phyloP scores from a whole-genome alignment of 2,329 filamentous ascomycete species.

The Aureobasidium sp. region DNA sequence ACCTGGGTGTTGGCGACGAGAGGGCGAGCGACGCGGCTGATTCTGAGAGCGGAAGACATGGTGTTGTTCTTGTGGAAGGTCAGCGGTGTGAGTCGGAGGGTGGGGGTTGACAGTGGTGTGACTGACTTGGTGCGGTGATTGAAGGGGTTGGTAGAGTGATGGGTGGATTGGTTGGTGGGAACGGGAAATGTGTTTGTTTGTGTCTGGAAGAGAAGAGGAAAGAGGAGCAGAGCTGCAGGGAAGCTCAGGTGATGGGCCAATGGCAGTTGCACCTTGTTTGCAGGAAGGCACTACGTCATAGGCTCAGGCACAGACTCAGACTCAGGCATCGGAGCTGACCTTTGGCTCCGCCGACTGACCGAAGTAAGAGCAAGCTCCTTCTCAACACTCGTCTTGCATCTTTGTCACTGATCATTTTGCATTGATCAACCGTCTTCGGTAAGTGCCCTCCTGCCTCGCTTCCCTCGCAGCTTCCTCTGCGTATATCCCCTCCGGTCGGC shows the following conservation, averaged over 20 bases:
- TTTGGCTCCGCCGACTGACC: not conserved
- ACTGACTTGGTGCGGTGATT: not conserved
- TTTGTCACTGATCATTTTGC: not conserved
- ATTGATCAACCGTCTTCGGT: conserved; percentile 4
- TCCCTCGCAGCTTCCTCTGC: not conserved
- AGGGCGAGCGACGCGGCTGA: conserved; percentile 36
- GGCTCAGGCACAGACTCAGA: too few relatives aligned
- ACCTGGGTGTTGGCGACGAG: conserved; percentile 28
- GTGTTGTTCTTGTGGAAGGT: not conserved
- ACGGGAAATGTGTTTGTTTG: conserved; percentile 3
- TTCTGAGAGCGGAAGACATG: conserved; percentile 20
- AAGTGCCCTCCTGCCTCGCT: not conserved
- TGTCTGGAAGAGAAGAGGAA: not conserved
- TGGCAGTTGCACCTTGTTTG: not conserved
- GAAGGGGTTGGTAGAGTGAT: not conserved
- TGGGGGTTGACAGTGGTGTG: not conserved
- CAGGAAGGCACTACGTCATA: conserved; percentile 4
- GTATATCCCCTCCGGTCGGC: not conserved
- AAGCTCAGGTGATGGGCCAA: conserved; percentile 12
- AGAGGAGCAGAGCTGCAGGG: not conserved
- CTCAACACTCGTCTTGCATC: conserved; percentile 2
- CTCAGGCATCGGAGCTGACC: not conserved
- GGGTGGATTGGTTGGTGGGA: not conserved
- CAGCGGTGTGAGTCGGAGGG: not conserved
- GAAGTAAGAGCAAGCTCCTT: conserved; percentile 6